A percentile compares a stretch with the other conserved stretches of the same genome.
Conservation (phyloP, 192 early-diverging fungal genomes). For the Backusella morwellensis region DNA sequence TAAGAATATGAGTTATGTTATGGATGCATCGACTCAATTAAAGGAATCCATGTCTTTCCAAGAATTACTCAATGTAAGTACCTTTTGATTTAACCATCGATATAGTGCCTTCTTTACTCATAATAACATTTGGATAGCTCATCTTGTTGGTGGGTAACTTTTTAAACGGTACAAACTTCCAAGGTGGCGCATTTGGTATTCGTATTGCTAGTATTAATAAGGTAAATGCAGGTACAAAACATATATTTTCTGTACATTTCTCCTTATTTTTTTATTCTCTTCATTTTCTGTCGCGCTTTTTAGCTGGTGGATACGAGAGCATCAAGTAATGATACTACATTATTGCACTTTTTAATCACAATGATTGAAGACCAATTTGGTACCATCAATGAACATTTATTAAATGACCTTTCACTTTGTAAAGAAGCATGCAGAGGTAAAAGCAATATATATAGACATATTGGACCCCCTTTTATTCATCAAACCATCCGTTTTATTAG, state of each 20-base stretch:
- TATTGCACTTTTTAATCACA: slow-evolving; percentile 73
- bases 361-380: slow-evolving; percentile 68
- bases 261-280: not conserved
- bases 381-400: slow-evolving; percentile 50
- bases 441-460: not conserved
- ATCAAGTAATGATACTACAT: slow-evolving; percentile 55
- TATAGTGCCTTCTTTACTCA: not conserved
- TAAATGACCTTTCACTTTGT: slow-evolving; percentile 64
- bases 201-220: slow-evolving; percentile 83
- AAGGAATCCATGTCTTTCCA: slow-evolving; percentile 67
- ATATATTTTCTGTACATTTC: not conserved
- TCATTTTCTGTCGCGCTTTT: not conserved
- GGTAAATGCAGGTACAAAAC: slow-evolving; percentile 20
- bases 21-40: slow-evolving; percentile 61
- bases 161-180: slow-evolving; percentile 75
- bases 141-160: slow-evolving; percentile 80
- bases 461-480: not conserved
- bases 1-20: slow-evolving; percentile 55
- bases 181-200: slow-evolving; percentile 83
- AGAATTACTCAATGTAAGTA: slow-evolving; percentile 61
- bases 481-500: slow-evolving; percentile 17
- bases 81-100: not conserved
- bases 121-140: slow-evolving; percentile 26
- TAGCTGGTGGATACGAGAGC: slow-evolving; percentile 82
- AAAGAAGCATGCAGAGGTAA: slow-evolving; percentile 71